phyloP scores from a whole-genome alignment of 257 asterid species.

The Salvia splendens region DNA sequence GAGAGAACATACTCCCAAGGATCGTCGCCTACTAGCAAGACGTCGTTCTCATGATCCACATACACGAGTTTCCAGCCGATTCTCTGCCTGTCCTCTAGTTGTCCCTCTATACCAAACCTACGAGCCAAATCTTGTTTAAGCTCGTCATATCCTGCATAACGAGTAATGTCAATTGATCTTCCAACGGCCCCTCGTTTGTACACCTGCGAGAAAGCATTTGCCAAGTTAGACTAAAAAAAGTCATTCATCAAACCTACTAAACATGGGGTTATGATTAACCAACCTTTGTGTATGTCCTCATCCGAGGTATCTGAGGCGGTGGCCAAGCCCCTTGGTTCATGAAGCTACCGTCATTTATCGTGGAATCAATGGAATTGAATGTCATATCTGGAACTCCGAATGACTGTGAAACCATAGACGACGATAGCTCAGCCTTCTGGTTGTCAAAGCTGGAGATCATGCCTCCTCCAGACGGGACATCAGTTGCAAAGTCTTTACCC shows the following conservation, averaged over 20 bases:
- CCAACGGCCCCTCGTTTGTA: constrained; percentile 99
- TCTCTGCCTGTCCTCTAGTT: constrained; percentile 86
- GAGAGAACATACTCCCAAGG: constrained; percentile 89
- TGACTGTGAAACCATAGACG: constrained; percentile 93
- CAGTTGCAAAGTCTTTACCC: constrained; percentile 53
- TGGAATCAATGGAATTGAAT: constrained; percentile 78
- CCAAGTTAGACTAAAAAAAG: constrained; percentile 27
- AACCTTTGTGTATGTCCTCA: constrained; percentile 93
- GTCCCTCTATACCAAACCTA: constrained; percentile 94
- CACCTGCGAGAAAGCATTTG: constrained; percentile 52
- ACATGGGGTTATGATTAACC: constrained; percentile 19
- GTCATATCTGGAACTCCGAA: constrained; percentile 95
- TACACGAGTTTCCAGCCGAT: constrained; percentile 93
- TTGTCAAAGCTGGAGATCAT: constrained; percentile 63
- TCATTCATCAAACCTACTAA: neutral
- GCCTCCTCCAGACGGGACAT: constrained; percentile 63
- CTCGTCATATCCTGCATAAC: constrained; percentile 85
- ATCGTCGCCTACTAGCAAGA: constrained; percentile 81
- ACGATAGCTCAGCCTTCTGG: constrained; percentile 77
- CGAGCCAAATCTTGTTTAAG: constrained; percentile 90
- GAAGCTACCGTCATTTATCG: constrained; percentile 65
- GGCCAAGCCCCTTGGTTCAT: constrained; percentile 81
- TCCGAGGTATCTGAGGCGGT: constrained; percentile 77
- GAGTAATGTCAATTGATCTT: constrained; percentile 82
- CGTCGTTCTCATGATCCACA: constrained; percentile 75